Conservation (phyloP, 306 rosid species). For the Begonia fuchsioides region DNA sequence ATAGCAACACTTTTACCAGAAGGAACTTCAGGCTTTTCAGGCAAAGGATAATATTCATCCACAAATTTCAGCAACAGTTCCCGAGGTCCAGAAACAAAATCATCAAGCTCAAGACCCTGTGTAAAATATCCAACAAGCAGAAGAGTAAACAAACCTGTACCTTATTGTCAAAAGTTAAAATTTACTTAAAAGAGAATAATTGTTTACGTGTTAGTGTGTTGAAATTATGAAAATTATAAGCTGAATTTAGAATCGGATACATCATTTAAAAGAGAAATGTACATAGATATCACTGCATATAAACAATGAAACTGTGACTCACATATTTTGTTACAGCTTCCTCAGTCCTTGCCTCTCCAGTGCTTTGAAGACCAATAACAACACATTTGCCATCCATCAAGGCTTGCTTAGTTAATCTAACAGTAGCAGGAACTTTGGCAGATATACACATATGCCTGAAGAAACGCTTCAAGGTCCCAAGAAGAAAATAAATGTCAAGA, state of each 20-base stretch:
- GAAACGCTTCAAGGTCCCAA: conserved; percentile 67
- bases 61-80: conserved; percentile 89
- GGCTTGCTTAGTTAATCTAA: conserved; percentile 82
- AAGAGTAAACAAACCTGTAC: too few relatives aligned
- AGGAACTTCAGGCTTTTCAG: conserved; percentile 84
- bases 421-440: conserved; percentile 94
- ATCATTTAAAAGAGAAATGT: too few relatives aligned
- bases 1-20: conserved; percentile 37
- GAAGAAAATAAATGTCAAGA: conserved; percentile 11
- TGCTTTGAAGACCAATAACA: conserved; percentile 98
- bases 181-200: too few relatives aligned
- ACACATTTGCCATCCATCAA: conserved; percentile 66
- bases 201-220: conserved; percentile 1
- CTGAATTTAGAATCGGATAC: too few relatives aligned
- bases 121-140: not conserved
- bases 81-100: conserved; percentile 95
- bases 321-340: conserved; percentile 98
- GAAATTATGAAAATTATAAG: too few relatives aligned
- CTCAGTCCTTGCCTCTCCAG: conserved; percentile 98
- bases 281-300: conserved; percentile 6
- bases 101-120: conserved; percentile 96
- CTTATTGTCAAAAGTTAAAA: too few relatives aligned
- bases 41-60: conserved; percentile 94
- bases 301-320: conserved; percentile 19
- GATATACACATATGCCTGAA: conserved; percentile 98